These are phyloP conservation scores for Rhizopogon salebrosus DNA, from an alignment of 768 basidiomycete genomes.

Conservation along the genomic window DNA sequence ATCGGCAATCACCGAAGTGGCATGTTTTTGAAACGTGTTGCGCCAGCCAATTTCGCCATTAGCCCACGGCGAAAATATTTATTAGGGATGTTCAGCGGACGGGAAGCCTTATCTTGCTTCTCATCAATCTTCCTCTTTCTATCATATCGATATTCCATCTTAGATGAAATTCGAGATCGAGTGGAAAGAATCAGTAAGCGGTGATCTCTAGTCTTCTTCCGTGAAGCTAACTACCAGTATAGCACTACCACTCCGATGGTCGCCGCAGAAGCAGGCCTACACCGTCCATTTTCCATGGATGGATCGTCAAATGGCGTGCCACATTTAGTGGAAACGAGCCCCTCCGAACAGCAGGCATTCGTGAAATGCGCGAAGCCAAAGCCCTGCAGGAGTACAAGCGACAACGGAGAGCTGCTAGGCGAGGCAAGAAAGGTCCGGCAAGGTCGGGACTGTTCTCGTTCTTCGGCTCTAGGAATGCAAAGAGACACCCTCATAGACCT, in stretches of 20 bases:
- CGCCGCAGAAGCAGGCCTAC: constrained; percentile 45
- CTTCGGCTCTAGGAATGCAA: constrained; percentile 14
- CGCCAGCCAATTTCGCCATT: not conserved
- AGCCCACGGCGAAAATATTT: not conserved
- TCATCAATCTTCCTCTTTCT: not conserved
- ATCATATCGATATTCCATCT: not conserved
- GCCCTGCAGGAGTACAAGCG: constrained; percentile 26
- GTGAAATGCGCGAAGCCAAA: constrained; percentile 61
- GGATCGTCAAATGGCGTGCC: constrained; percentile 76
- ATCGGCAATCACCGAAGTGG: not conserved
- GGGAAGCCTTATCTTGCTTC: not conserved
- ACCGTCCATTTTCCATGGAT: constrained; percentile 62
- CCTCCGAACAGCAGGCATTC: constrained; percentile 62
- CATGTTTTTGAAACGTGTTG: not conserved
- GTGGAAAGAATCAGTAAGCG: constrained; percentile 29
- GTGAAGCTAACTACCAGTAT: not conserved
- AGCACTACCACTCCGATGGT: constrained; percentile 32
- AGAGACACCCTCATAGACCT: constrained; percentile 8
- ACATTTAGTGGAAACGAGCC: constrained; percentile 60
- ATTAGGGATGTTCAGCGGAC: not conserved
- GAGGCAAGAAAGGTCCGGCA: constrained; percentile 11
- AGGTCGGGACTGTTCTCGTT: constrained; percentile 24
- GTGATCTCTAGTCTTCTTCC: not conserved
- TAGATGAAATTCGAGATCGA: constrained; percentile 25
- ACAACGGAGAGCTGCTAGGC: constrained; percentile 16